Evolutionary conservation across 805 yeast genomes (phyloP), one percentile per base, ranked within the genome.

Genomic region (Lipomyces mesembrius): DNA sequence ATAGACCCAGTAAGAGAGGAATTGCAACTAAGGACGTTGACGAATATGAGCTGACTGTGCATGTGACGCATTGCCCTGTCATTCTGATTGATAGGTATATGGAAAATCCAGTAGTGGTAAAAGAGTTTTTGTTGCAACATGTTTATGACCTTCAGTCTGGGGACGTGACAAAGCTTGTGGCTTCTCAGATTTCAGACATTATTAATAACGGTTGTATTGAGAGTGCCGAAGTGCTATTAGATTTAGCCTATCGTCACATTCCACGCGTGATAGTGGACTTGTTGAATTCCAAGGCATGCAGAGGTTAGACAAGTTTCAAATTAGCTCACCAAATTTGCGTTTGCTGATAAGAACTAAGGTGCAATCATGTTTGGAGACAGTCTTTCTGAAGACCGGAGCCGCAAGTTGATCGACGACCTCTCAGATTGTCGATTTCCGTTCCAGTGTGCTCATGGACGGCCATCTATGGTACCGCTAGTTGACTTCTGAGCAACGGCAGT

Each of bases 371-470:
- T 91, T 78, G 96, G 96, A 0, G 86, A 85, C 55, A 51, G 62
- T 0, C 74, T 92, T 55, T 72, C 80, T 0, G 64, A 54, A 1
- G 66, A 61, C 0, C 84, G 87, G 61, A 87, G 91, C 77, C 66
- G 71, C 5, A 55, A 74, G 0, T 72, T 90, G 27, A 71, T 91
- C 0, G 43, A 59, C 0, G 68, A 77, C 1, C 78, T 91, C 35
- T 70, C 79, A 0, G 27, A 62, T 2, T 90, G 96, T 73, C 72
- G 77, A 14, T 76, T 81, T 22, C 96, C 97, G 0, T 88, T 90
- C 70, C 87, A 84, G 63, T 92, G 97, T 79, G 97, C 97, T 0
- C 97, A 91, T 75, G 96, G 96, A 0, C 77, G 97, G 64, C 96
- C 96, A 0, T 84, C 92, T 0, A 75, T 88, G 12, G 83, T 86